These are phyloP conservation scores for Cutaneotrichosporon sp. DNA, from an alignment of 1,284 basidiomycete genomes.

Conservation along the genomic window DNA sequence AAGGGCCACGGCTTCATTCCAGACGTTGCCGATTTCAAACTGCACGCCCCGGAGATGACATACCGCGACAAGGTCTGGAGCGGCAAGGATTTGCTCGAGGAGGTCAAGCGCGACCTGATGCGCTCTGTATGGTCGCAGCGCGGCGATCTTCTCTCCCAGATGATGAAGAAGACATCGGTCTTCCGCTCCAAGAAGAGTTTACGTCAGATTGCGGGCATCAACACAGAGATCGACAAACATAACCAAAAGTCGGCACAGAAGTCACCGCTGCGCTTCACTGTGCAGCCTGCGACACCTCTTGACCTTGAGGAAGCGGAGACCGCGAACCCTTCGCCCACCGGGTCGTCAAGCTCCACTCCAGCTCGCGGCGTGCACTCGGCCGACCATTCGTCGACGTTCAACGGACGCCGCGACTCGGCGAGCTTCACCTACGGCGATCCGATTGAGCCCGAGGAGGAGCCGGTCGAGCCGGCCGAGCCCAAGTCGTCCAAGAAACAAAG, in stretches of 20 bases:
- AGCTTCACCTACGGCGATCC: too few species aligned
- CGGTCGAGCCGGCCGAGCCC: too few species aligned
- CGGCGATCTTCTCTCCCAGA: slow-evolving; percentile 43
- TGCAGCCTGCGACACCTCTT: slow-evolving; percentile 10
- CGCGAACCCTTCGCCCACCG: neutral
- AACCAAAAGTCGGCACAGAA: slow-evolving; percentile 1
- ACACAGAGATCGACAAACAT: slow-evolving; percentile 4
- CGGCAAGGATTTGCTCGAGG: slow-evolving; percentile 76
- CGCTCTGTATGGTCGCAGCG: slow-evolving; percentile 46
- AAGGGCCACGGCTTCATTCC: slow-evolving; percentile 45
- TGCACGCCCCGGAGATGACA: slow-evolving; percentile 56
- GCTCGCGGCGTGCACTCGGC: too few species aligned
- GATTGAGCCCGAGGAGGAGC: too few species aligned
- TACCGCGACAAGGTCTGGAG: slow-evolving; percentile 83
- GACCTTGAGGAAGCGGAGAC: slow-evolving; percentile 10
- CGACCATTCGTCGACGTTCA: too few species aligned
- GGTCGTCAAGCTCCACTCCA: too few species aligned
- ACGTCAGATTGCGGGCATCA: slow-evolving; percentile 23
- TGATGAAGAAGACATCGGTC: slow-evolving; percentile 41
- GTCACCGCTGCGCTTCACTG: slow-evolving; percentile 13
- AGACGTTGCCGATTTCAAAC: slow-evolving; percentile 52
- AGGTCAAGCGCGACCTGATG: slow-evolving; percentile 60
- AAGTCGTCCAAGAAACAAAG: neutral
- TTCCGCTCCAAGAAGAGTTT: slow-evolving; percentile 38
- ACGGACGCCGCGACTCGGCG: too few species aligned